These are phyloP conservation scores for Botryococcus braunii DNA, from an alignment of 163 green algal genomes.

Conservation along the genomic window DNA sequence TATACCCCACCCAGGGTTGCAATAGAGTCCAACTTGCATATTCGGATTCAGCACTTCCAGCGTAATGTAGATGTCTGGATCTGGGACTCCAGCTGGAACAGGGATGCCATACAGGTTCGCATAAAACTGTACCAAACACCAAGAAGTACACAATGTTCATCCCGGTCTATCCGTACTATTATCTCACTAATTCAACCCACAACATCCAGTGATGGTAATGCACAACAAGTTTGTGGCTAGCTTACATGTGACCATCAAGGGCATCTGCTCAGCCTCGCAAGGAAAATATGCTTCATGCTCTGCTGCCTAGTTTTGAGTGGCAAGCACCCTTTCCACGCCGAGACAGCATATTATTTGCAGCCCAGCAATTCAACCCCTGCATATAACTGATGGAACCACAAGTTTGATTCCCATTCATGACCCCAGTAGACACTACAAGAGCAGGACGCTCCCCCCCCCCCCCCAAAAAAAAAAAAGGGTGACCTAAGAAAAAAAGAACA, in stretches of 20 bases:
- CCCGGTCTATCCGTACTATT: too few relatives aligned
- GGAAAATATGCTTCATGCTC: neutral
- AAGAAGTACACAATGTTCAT: neutral
- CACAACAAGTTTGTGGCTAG: neutral
- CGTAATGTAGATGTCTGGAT: conserved; percentile 9
- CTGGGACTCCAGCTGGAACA: neutral
- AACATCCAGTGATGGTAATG: neutral
- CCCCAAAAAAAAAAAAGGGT: neutral
- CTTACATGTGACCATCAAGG: neutral
- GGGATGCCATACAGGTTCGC: conserved; percentile 12
- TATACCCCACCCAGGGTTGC: conserved; percentile 8
- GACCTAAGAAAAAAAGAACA: neutral
- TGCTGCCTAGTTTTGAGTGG: neutral
- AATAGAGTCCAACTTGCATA: conserved; percentile 3
- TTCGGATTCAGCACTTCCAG: neutral
- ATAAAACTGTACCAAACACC: conserved; percentile 4
- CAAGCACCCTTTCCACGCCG: too few relatives aligned
- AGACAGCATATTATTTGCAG: too few relatives aligned
- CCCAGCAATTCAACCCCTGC: too few relatives aligned
- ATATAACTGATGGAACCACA: too few relatives aligned
- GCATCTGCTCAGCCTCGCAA: neutral
- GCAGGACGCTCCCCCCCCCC: too few relatives aligned
- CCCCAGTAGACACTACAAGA: too few relatives aligned
- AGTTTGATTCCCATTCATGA: too few relatives aligned
- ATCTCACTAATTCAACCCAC: too few relatives aligned